These are phyloP conservation scores for Russula foetens DNA, from an alignment of 768 basidiomycete genomes.

Conservation along the genomic window DNA sequence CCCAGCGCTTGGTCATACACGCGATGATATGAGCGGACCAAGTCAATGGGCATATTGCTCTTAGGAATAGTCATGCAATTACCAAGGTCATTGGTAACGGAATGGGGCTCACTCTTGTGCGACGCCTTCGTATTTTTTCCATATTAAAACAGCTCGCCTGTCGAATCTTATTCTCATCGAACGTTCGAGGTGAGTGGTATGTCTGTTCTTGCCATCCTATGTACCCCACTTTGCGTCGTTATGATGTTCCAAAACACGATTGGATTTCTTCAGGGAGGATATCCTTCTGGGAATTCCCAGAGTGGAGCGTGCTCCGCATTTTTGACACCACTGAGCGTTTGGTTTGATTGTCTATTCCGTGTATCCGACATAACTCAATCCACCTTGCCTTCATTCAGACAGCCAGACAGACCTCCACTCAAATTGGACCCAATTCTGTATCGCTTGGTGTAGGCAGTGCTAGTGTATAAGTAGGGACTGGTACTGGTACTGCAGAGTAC, in stretches of 20 bases:
- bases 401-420: too few relatives aligned
- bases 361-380: background rate
- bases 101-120: conserved; percentile 90
- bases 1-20: conserved; percentile 37
- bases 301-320: conserved; percentile 61
- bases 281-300: conserved; percentile 31
- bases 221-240: conserved; percentile 18
- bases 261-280: conserved; percentile 95
- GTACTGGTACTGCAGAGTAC: too few relatives aligned
- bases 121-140: conserved; percentile 55
- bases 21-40: conserved; percentile 74
- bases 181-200: conserved; percentile 5
- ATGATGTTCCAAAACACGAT: conserved; percentile 53
- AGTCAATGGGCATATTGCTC: conserved; percentile 56
- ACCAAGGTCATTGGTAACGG: conserved; percentile 55
- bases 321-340: conserved; percentile 43
- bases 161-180: conserved; percentile 28
- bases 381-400: background rate
- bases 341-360: background rate
- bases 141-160: conserved; percentile 20
- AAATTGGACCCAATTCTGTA: too few relatives aligned
- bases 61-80: conserved; percentile 88
- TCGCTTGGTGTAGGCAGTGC: too few relatives aligned
- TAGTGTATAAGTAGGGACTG: too few relatives aligned
- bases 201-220: background rate